A percentile compares a stretch with the other conserved stretches of the same genome.
These are phyloP conservation scores for Polymyxa betae DNA, from an alignment of 208 protist genomes.

Conservation along the genomic window DNA sequence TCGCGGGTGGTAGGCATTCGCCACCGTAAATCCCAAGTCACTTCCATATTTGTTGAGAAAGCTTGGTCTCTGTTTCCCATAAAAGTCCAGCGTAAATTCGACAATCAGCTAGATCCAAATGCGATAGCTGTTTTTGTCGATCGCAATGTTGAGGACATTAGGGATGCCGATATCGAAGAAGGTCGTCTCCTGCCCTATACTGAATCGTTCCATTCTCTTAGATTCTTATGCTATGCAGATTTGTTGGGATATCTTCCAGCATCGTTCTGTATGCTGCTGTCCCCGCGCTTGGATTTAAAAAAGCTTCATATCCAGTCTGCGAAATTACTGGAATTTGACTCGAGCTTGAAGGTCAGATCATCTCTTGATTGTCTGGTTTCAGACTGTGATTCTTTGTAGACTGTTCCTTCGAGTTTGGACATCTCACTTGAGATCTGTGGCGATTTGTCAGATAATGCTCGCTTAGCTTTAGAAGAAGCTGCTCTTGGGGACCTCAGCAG, in stretches of 20 bases:
- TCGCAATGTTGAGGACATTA: too few species aligned
- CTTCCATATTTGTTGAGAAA: background rate
- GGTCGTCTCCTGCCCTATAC: too few species aligned
- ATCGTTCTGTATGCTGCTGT: background rate
- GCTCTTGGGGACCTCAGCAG: background rate
- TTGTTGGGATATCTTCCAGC: conserved; percentile 35
- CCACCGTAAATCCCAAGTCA: background rate
- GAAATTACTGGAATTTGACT: background rate
- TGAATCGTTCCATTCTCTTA: too few species aligned
- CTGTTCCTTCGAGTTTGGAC: conserved; percentile 22
- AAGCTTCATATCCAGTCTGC: background rate
- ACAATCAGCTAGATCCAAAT: background rate
- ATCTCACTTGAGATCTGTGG: background rate
- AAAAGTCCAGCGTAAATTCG: background rate
- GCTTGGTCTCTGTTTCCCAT: background rate
- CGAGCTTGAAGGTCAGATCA: background rate
- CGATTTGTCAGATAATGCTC: background rate
- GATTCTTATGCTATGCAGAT: background rate
- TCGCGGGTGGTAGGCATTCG: background rate
- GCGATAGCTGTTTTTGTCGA: background rate
- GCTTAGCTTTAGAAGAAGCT: background rate
- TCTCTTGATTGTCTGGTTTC: background rate
- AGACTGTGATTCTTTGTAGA: background rate
- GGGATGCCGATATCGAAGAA: too few species aligned
- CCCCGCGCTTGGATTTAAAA: background rate